phyloP scores from a whole-genome alignment of 148 eudicot genomes.

The Drosera capensis region DNA sequence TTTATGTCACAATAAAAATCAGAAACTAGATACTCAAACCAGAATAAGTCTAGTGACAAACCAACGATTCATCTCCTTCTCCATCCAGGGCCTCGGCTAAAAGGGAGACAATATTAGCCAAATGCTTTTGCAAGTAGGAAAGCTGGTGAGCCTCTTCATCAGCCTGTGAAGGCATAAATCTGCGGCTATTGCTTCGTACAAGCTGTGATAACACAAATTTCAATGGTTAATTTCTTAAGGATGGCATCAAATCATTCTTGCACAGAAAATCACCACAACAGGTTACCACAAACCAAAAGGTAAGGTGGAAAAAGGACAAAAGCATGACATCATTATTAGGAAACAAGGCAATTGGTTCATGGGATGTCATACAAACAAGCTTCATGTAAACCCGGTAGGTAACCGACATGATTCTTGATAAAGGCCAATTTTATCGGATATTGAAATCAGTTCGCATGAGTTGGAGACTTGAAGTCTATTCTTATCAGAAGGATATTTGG shows the following conservation, averaged over 20 bases:
- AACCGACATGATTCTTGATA: too few species aligned
- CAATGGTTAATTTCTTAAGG: background rate
- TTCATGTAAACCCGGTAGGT: too few species aligned
- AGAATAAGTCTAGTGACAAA: conserved; percentile 19
- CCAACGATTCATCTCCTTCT: conserved; percentile 77
- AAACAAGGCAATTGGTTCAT: too few species aligned
- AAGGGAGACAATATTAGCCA: conserved; percentile 77
- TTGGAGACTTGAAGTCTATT: too few species aligned
- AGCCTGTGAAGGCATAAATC: conserved; percentile 89
- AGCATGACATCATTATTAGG: too few species aligned
- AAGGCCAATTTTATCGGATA: too few species aligned
- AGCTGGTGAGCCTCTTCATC: conserved; percentile 98
- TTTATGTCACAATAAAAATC: too few species aligned
- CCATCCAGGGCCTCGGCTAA: conserved; percentile 75
- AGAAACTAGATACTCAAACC: background rate
- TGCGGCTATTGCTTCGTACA: conserved; percentile 90
- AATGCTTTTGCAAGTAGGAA: conserved; percentile 86
- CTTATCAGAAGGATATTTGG: too few species aligned
- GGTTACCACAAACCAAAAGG: background rate
- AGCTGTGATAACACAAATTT: conserved; percentile 35
- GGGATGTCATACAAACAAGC: too few species aligned
- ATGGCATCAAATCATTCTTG: background rate
- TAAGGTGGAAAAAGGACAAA: too few species aligned
- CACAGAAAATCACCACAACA: background rate
- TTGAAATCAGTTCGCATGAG: too few species aligned